Base-by-base conservation (phyloP, 2,329 filamentous ascomycete genomes). In the Penicillium sp. region DNA sequence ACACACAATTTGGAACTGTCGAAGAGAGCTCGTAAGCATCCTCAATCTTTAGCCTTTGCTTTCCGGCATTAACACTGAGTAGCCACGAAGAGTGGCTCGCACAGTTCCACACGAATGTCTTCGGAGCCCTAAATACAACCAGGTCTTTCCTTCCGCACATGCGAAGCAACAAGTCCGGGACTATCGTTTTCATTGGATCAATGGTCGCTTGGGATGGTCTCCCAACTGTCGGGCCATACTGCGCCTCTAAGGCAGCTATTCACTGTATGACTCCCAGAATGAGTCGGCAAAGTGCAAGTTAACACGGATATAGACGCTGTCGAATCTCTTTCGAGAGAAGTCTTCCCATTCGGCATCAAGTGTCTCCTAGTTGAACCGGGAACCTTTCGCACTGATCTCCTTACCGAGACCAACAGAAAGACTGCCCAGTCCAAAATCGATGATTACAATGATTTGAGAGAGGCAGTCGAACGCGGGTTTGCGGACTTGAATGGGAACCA, bases 71-170 rank as follows among this genome's bases (percentile, higher is more conserved):
- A 13, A 20, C 16, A 13, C 20, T 2, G 18, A n/a, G n/a, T 16
- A 50, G 47, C 8, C 41, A 45, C 26, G 42, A 46, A 10, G 38
- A 50, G n/a, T 52, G 47, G 47, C 41, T 37, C 29, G 16, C 9
- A 5, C 47, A 52, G 28, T 52, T 50, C 28, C 47, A 52, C 6
- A 52, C 50, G 3, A 50, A 50, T 18, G 41, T 50, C 40, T 52
- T 52, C 37, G 50, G 47, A 14, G 35, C 47, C n/a, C 14, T 50
- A 8, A 50, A 48, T 26, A 46, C 37, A 4, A 51, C 45, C 6
- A 29, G 45, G n/a, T 44, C 47, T 2, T 49, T 51, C 14, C 44
- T 53, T 2, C 51, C 47, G 2, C 44, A 51, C 16, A 27, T 49
- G 39, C 37, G 47, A 14, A 26, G 26, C 8, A 51, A 39, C 14